Evolutionary conservation across 352 stramenopile species (phyloP).

Genomic region (Phytophthora cryptogea): DNA sequence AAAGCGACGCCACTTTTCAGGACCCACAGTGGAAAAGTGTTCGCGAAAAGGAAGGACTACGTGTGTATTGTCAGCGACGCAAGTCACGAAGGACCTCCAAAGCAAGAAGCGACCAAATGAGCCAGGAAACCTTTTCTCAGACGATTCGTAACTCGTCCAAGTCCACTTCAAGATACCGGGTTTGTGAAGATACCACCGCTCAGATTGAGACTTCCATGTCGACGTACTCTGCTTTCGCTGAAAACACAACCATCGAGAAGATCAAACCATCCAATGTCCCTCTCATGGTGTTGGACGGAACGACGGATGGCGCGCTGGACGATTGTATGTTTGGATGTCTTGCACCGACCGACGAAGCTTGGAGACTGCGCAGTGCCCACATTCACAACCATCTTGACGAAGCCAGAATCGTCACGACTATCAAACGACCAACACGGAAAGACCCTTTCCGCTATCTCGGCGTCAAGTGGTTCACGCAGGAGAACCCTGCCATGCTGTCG

Average conservation of each 20-base stretch:
- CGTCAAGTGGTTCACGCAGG: constrained; percentile 65
- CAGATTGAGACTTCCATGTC: constrained; percentile 2
- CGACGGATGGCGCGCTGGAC: constrained; percentile 48
- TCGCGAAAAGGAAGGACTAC: not conserved
- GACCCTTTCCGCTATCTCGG: constrained; percentile 55
- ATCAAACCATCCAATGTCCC: constrained; percentile 32
- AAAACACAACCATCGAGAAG: constrained; percentile 31
- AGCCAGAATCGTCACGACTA: constrained; percentile 42
- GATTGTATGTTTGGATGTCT: constrained; percentile 53
- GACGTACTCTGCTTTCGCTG: constrained; percentile 15
- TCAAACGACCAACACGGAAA: constrained; percentile 31
- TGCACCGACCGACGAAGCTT: constrained; percentile 41
- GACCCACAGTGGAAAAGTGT: not conserved
- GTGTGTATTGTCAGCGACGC: constrained; percentile 1
- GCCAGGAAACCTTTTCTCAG: not conserved
- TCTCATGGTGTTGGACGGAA: constrained; percentile 45
- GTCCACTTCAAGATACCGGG: not conserved
- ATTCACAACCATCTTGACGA: constrained; percentile 55
- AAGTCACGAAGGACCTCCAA: not conserved
- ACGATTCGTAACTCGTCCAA: not conserved
- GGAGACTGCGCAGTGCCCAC: constrained; percentile 46
- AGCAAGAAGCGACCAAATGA: not conserved
- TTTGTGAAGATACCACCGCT: not conserved
- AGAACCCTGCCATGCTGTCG: constrained; percentile 40
- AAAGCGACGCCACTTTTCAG: not conserved